phyloP scores from a whole-genome alignment of 345 rosid genomes.

The Eucalyptus sp. region DNA sequence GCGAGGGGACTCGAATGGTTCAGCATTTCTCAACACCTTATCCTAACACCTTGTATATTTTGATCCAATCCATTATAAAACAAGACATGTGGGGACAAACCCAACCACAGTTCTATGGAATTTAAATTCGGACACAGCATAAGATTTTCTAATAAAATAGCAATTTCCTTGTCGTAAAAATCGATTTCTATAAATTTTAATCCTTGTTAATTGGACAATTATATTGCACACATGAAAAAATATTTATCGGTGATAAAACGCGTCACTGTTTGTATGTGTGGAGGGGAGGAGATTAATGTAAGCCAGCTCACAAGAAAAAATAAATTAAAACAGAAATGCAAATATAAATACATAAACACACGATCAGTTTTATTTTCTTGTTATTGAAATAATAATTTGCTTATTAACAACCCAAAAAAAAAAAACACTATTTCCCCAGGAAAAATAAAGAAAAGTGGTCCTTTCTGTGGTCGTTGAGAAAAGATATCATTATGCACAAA shows the following conservation, averaged over 20 bases:
- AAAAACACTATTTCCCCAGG: background rate
- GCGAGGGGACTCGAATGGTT: background rate
- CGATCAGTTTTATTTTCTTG: background rate
- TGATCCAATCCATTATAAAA: background rate
- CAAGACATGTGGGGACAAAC: background rate
- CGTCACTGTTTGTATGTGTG: background rate
- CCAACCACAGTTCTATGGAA: background rate
- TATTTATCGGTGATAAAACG: background rate
- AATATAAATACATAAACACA: background rate
- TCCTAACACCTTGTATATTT: background rate
- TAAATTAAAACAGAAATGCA: background rate
- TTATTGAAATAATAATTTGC: background rate
- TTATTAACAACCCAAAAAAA: background rate
- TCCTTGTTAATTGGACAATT: background rate
- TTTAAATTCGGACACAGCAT: background rate
- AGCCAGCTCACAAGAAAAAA: background rate
- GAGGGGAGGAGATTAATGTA: background rate
- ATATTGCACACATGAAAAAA: background rate
- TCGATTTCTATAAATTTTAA: background rate
- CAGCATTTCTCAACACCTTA: background rate
- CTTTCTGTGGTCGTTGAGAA: background rate
- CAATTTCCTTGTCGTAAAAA: background rate
- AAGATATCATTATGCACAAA: background rate
- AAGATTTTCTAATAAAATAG: background rate
- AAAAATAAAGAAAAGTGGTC: background rate